Base-by-base conservation (phyloP, 2,329 filamentous ascomycete genomes). In the Colletotrichum paranaense region DNA sequence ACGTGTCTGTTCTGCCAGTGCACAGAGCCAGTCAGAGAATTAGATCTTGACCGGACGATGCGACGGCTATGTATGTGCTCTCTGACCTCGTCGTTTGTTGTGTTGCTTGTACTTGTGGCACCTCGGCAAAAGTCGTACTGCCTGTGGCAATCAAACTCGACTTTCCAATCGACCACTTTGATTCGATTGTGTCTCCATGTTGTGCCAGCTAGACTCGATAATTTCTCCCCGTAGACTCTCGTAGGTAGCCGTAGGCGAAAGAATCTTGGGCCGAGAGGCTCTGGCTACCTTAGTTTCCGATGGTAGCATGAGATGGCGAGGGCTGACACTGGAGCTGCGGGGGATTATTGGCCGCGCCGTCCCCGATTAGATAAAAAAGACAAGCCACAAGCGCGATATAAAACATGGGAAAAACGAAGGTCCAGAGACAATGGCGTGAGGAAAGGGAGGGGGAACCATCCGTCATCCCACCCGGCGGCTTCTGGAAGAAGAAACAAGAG, bases 311-410 rank as follows among this genome's bases (percentile, higher is more conserved):
- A 63, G 35, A 68, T 52, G 53, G 59, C 60, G 26, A 66, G 60
- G 60, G 71, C 71, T 62, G 71, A 66, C 67, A 62, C 53, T 32
- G 38, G 60, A 67, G 49, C 67, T 66, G 60, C n/a, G 32, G 9
- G 32, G 26, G 56, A 22, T 60, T 62, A 73, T 73, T 73, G 67
- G 71, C 46, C 56, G 30, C 71, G 56, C 7, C 60, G 28, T 49
- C 42, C 28, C 35, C 42, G 35, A 56, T 69, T 57, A 66, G 70
- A 66, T 62, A 56, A 71, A 62, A 49, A 60, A 42, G 14, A 57
- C 67, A 70, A 70, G 70, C 70, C 60, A 73, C 70, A 66, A 73
- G 67, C 60, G 70, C 67, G 19, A 42, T 42, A 24, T 52, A 49
- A 70, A 70, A 46, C 56, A 71, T 28, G 22, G 56, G 32, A 56